Percentiles rank a stretch among this genome's conserved stretches.
These are phyloP conservation scores for Prillingera fragicola DNA, from an alignment of 1,284 basidiomycete species.

Conservation along the genomic window DNA sequence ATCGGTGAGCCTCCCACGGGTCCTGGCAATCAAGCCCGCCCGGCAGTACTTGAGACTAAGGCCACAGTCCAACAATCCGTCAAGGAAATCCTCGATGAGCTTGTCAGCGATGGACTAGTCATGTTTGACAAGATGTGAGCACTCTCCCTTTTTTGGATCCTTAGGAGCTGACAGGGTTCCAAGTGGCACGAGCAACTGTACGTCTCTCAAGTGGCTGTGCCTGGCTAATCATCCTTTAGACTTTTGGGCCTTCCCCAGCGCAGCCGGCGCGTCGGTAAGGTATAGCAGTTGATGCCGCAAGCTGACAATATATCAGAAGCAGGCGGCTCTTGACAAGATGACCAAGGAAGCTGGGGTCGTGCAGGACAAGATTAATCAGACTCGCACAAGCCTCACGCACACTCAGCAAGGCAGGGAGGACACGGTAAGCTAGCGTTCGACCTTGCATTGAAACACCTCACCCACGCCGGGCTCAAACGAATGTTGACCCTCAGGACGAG, in stretches of 20 bases:
- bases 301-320: too few species aligned
- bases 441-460: constrained; percentile 2
- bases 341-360: constrained; percentile 53
- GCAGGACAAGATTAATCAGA: constrained; percentile 39
- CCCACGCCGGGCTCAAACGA: too few species aligned
- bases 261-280: constrained; percentile 67
- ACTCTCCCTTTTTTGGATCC: neutral
- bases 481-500: constrained; percentile 51
- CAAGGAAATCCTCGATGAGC: constrained; percentile 77
- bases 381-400: constrained; percentile 49
- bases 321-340: constrained; percentile 55
- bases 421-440: too few species aligned
- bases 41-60: neutral
- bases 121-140: constrained; percentile 70
- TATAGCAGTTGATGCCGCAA: neutral
- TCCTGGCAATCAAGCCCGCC: neutral
- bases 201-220: constrained; percentile 25
- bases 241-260: constrained; percentile 88
- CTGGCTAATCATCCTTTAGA: constrained; percentile 52
- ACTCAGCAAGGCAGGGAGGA: constrained; percentile 59
- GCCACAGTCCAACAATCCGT: constrained; percentile 80
- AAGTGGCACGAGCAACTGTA: constrained; percentile 77
- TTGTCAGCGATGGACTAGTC: constrained; percentile 76
- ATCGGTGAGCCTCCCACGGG: constrained; percentile 56
- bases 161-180: constrained; percentile 10